Evolutionary conservation across 805 yeast species (phyloP).

Genomic region (Pichia scutulata): DNA sequence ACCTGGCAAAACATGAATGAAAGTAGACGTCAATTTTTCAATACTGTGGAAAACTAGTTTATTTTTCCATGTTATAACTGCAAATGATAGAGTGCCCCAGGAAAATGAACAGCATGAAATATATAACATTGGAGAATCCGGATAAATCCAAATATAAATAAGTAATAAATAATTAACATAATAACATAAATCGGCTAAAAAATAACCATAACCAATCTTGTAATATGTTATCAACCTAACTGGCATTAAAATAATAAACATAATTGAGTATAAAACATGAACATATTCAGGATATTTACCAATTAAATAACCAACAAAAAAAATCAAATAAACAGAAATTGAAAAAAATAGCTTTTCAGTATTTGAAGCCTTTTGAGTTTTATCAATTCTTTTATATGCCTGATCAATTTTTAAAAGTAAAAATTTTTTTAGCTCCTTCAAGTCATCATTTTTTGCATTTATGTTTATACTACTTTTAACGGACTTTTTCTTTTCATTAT

Average conservation of each 20-base stretch:
- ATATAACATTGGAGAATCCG: slow-evolving; percentile 63
- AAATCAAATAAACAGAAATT: slow-evolving; percentile 56
- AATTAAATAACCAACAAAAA: slow-evolving; percentile 64
- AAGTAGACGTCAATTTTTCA: slow-evolving; percentile 86
- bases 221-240: slow-evolving; percentile 76
- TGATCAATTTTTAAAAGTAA: slow-evolving; percentile 28
- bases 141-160: slow-evolving; percentile 75
- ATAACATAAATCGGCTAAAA: slow-evolving; percentile 88
- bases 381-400: slow-evolving; percentile 31
- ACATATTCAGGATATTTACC: slow-evolving; percentile 73
- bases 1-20: slow-evolving; percentile 89
- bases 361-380: slow-evolving; percentile 35
- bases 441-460: slow-evolving; percentile 22
- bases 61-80: slow-evolving; percentile 93
- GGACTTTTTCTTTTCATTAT: slow-evolving; percentile 20
- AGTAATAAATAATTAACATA: slow-evolving; percentile 71
- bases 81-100: slow-evolving; percentile 86
- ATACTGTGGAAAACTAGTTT: slow-evolving; percentile 85
- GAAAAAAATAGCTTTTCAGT: slow-evolving; percentile 81
- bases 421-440: slow-evolving; percentile 18
- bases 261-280: slow-evolving; percentile 63
- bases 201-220: slow-evolving; percentile 74
- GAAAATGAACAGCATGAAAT: slow-evolving; percentile 80
- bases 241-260: slow-evolving; percentile 66
- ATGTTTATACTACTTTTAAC: slow-evolving; percentile 13